Evolutionary conservation across 345 rosid genomes (phyloP).

Genomic region (Gossypium raimondii): DNA sequence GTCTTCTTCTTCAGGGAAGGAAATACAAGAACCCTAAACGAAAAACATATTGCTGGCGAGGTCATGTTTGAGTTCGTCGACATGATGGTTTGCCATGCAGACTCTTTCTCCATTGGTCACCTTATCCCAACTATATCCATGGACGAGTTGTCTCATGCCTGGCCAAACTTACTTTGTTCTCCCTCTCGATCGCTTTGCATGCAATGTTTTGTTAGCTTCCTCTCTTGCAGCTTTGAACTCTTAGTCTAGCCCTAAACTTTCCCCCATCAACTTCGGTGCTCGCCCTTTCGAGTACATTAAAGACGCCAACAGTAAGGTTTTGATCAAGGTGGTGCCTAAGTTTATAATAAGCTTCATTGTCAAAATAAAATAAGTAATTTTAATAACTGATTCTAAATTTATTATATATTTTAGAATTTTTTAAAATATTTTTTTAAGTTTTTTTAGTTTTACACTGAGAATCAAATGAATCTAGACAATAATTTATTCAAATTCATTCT

Average conservation of each 20-base stretch:
- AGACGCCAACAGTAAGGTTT: slow-evolving; percentile 42
- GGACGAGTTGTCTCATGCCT: slow-evolving; percentile 50
- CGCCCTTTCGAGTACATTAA: slow-evolving; percentile 49
- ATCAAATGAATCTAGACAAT: too few relatives aligned
- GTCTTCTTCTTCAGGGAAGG: too few relatives aligned
- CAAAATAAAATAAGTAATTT: too few relatives aligned
- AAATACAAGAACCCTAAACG: too few relatives aligned
- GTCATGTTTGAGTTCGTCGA: slow-evolving; percentile 86
- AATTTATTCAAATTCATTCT: too few relatives aligned
- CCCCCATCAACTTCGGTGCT: slow-evolving; percentile 36
- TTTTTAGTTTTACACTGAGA: too few relatives aligned
- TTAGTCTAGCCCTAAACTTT: slow-evolving; percentile 18
- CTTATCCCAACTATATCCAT: slow-evolving; percentile 61
- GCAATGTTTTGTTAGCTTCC: slow-evolving; percentile 47
- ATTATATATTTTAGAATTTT: too few relatives aligned
- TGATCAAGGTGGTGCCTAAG: slow-evolving; percentile 51
- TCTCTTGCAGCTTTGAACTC: slow-evolving; percentile 53
- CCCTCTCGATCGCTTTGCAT: slow-evolving; percentile 61
- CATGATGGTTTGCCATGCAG: slow-evolving; percentile 68
- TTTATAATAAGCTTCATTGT: slow-evolving; percentile 36
- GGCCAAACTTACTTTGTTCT: slow-evolving; percentile 79
- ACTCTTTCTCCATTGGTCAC: slow-evolving; percentile 81
- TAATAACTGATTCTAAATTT: too few relatives aligned
- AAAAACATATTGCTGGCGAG: slow-evolving; percentile 51
- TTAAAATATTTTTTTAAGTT: too few relatives aligned